These are phyloP conservation scores for Leccinellum albellum DNA, from an alignment of 768 basidiomycete genomes.

Conservation along the genomic window DNA sequence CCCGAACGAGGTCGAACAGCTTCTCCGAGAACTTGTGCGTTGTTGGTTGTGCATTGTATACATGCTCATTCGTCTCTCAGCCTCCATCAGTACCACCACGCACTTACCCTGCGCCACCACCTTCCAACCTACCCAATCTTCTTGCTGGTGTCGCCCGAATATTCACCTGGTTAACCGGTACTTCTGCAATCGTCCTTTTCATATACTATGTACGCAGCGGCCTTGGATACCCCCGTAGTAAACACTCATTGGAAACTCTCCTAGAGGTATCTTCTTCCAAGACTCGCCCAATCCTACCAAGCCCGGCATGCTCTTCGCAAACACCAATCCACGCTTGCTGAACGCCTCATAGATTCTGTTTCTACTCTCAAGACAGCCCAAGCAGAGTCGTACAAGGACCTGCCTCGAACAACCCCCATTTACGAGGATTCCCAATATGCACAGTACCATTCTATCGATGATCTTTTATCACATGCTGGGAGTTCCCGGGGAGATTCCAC, in stretches of 20 bases:
- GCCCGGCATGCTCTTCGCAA: conserved; percentile 59
- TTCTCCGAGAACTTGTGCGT: conserved; percentile 57
- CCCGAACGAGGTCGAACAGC: conserved; percentile 53
- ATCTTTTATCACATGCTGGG: conserved; percentile 26
- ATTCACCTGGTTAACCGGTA: conserved; percentile 63
- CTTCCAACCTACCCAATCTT: conserved; percentile 65
- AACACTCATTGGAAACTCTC: conserved; percentile 6
- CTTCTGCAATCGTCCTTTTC: conserved; percentile 54
- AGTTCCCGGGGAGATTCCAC: conserved; percentile 7
- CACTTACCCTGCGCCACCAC: conserved; percentile 66
- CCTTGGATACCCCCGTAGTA: neutral
- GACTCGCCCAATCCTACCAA: conserved; percentile 51
- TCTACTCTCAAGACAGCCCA: conserved; percentile 54
- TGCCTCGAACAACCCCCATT: conserved; percentile 52
- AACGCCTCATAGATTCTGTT: conserved; percentile 53
- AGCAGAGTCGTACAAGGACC: conserved; percentile 47
- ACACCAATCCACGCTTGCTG: conserved; percentile 57
- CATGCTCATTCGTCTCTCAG: conserved; percentile 17
- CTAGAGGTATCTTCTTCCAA: conserved; percentile 68
- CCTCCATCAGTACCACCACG: conserved; percentile 61
- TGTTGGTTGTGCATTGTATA: neutral
- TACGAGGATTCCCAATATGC: conserved; percentile 46
- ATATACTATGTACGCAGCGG: conserved; percentile 57
- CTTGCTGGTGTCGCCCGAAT: conserved; percentile 59
- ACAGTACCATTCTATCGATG: conserved; percentile 44